phyloP scores from a whole-genome alignment of 345 rosid species.

The Acer negundo region DNA sequence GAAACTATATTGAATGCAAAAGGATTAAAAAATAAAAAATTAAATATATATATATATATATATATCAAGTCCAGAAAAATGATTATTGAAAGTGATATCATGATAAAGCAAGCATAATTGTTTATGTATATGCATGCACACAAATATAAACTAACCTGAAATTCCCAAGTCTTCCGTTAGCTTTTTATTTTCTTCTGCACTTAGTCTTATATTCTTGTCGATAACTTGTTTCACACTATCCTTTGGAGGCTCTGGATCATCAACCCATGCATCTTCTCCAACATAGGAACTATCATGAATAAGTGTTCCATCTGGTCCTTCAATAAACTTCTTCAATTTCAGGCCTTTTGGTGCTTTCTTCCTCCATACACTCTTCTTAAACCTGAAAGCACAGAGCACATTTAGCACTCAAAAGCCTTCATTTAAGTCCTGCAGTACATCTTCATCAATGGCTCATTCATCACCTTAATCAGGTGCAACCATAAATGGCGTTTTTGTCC shows the following conservation, averaged over 20 bases:
- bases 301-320: slow-evolving; percentile 79
- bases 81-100: neutral
- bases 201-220: slow-evolving; percentile 52
- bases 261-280: slow-evolving; percentile 95
- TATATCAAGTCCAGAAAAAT: slow-evolving; percentile 3
- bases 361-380: slow-evolving; percentile 87
- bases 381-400: slow-evolving; percentile 43
- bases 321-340: slow-evolving; percentile 77
- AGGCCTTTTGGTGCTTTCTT: slow-evolving; percentile 82
- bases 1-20: neutral
- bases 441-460: neutral
- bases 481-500: neutral
- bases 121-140: slow-evolving; percentile 15
- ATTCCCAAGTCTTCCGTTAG: slow-evolving; percentile 65
- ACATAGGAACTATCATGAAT: slow-evolving; percentile 79
- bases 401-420: neutral
- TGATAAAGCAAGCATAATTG: neutral
- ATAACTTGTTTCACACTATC: slow-evolving; percentile 58
- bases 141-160: slow-evolving; percentile 50
- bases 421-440: neutral
- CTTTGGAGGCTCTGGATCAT: slow-evolving; percentile 56
- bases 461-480: neutral
- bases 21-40: neutral
- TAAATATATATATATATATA: neutral
- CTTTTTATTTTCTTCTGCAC: slow-evolving; percentile 63